Conservation (phyloP, 495 filamentous ascomycete species). For the Bathelium albidoporum region DNA sequence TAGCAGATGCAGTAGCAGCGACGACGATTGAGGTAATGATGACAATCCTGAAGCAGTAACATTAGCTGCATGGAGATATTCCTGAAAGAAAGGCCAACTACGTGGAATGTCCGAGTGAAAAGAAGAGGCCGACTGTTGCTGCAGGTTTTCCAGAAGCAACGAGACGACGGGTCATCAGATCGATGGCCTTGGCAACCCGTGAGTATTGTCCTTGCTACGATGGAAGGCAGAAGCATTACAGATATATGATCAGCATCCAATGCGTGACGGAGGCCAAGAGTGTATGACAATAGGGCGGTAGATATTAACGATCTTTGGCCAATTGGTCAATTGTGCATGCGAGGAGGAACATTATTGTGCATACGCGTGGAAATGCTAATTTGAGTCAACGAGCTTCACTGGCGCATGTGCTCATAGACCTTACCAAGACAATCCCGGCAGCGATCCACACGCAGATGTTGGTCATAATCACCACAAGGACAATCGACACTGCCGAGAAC, state of each 20-base stretch:
- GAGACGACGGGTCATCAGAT: constrained; percentile 88
- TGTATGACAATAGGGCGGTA: constrained; percentile 75
- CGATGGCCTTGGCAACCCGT: constrained; percentile 54
- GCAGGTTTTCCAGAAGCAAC: constrained; percentile 76
- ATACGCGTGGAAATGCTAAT: constrained; percentile 27
- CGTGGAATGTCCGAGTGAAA: constrained; percentile 87
- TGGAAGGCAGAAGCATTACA: constrained; percentile 25
- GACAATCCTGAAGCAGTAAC: constrained; percentile 50
- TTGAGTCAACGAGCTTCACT: background rate
- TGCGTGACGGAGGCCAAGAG: constrained; percentile 84
- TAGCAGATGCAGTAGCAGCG: constrained; percentile 74
- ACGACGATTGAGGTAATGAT: constrained; percentile 85
- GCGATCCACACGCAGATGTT: constrained; percentile 68
- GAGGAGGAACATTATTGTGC: constrained; percentile 1
- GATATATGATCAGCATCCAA: constrained; percentile 95
- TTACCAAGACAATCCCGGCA: constrained; percentile 56
- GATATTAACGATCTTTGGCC: constrained; percentile 50
- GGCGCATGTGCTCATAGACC: constrained; percentile 13
- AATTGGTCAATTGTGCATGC: background rate
- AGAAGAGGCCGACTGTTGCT: constrained; percentile 92
- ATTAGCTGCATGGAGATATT: background rate
- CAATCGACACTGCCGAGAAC: constrained; percentile 54
- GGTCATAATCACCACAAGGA: constrained; percentile 49
- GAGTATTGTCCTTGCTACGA: background rate
- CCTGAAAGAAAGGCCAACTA: constrained; percentile 24